Evolutionary conservation across 2,329 filamentous ascomycete genomes (phyloP).

Genomic region (Rachicladosporium sp.): DNA sequence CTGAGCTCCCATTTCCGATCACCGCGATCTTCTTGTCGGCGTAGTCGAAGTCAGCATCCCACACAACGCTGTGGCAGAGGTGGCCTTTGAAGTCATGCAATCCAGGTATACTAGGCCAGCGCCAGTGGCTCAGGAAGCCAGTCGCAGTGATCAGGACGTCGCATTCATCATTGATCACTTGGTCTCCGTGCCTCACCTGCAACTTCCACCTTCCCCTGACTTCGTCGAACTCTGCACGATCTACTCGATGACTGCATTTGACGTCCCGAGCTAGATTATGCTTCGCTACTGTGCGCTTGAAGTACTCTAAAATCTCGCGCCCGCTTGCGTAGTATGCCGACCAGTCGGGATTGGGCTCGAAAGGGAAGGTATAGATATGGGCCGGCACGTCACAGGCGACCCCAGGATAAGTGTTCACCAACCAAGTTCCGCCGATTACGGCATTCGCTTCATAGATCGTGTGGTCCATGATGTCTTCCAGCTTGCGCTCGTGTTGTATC

Average conservation of each 20-base stretch:
- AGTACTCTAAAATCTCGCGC: constrained; percentile 31
- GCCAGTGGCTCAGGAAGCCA: constrained; percentile 17
- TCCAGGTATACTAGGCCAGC: constrained; percentile 24
- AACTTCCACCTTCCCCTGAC: constrained; percentile 25
- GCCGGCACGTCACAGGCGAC: constrained; percentile 30
- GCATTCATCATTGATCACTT: constrained; percentile 16
- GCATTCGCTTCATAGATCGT: constrained; percentile 32
- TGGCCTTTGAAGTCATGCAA: constrained; percentile 25
- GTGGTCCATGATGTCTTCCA: constrained; percentile 24
- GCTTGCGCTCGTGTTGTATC: constrained; percentile 26
- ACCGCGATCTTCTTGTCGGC: constrained; percentile 20
- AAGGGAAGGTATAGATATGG: constrained; percentile 31
- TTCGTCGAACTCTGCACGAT: constrained; percentile 26
- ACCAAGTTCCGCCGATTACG: constrained; percentile 29
- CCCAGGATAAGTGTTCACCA: constrained; percentile 32
- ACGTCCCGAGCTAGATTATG: constrained; percentile 28
- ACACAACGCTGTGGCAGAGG: constrained; percentile 24
- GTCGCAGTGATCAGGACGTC: constrained; percentile 27
- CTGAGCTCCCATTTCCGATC: constrained; percentile 25
- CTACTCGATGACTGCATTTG: constrained; percentile 26
- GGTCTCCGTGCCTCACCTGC: constrained; percentile 18
- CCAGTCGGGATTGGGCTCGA: constrained; percentile 33
- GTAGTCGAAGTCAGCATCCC: constrained; percentile 21
- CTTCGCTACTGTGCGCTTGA: constrained; percentile 27
- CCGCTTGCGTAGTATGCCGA: constrained; percentile 29